Evolutionary conservation across 75 land plant species (phyloP), one percentile per base, ranked within the genome.

Genomic region (Pinus tabuliformis): DNA sequence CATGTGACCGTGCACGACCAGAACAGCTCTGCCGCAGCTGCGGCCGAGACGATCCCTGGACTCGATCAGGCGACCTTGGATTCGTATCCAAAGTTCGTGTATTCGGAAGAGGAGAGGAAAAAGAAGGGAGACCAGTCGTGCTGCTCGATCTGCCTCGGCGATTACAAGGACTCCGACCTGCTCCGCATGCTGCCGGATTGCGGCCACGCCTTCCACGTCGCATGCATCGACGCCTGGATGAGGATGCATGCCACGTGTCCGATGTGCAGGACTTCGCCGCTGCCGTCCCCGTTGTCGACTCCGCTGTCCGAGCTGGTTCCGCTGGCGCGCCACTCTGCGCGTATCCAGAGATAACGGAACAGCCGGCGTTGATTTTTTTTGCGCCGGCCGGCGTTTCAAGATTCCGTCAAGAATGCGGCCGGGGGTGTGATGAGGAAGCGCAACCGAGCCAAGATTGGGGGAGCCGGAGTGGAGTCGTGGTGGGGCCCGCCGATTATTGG

Each of bases 171-270:
- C 3, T 54, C 58, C 1, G 97, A 94, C 70, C 57, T 78, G 71
- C 78, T 94, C 7, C 79, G 94, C 61, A 20, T 83, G 79, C 73
- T 94, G 79, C 97, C 97, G 5, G 97, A 92, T 5, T 94, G 97
- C 76, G 76, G 85, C 11, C 97, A 94, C 57, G 62, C 79, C 24
- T 94, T 92, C 73, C 97, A 94, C 39, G 76, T 75, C 39, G 81
- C 75, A 9, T 94, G 97, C 56, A 81, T 94, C 14, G 97, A 92
- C 49, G 83, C 87, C 9, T 94, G 97, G 97, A 79, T 94, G 57
- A 57, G 89, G 56, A 58, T 86, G 63, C 92, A 94, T 65, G 91
- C 97, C 0, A 87, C 95, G 1, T 94, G 97, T 70, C 97, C 97
- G 1, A 85, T 94, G 70, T 94, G 97, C 72, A 61, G 97, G 17